Base-by-base conservation (phyloP, 345 rosid genomes). In the Lenwebbia sp. region DNA sequence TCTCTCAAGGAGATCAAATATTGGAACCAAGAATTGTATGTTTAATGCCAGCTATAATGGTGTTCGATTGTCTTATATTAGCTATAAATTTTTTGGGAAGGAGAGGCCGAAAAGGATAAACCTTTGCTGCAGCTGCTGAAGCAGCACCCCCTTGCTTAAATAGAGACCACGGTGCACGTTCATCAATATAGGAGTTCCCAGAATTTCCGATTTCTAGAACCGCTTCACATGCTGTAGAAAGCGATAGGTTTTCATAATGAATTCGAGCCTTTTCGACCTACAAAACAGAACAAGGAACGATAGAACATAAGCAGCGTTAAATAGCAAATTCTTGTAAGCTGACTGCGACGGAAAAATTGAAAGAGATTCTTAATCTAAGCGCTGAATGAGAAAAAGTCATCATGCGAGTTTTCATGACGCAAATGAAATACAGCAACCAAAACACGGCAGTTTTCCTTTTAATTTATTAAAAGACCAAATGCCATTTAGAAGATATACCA, bases 111-210 rank as follows among this genome's bases (percentile, higher is more conserved):
- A 56, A 60, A 44, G 86, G 44, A 10, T 60, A 62, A 60, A 97
- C 99, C 99, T 96, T 96, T 76, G 98, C 95, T 50, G 99, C 99
- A 88, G 92, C 93, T 90, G 93, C 97, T 55, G 95, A 90, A 91
- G 96, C 94, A 85, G 84, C 91, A 87, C 93, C 97, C 53, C 98
- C 99, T 91, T 96, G 88, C 94, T 97, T 97, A 88, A 96, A 97
- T 62, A 90, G 93, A 47, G 96, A 91, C 99, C 99, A 96, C 5
- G 99, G 99, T 26, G 96, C 94, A 76, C 88, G 92, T 83, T 94
- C 96, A 88, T 97, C 96, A 91, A 97, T 93, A 90, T 95, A 96
- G 28, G 88, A 82, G 89, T 97, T 97, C 84, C 99, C 99, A 5
- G 96, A 96, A 90, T 94, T 96, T 86, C 98, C 94, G 44, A 97